A percentile compares a stretch with the other conserved stretches of the same genome.
phyloP scores from a whole-genome alignment of 148 eudicot species.

The Diospyros lotus region DNA sequence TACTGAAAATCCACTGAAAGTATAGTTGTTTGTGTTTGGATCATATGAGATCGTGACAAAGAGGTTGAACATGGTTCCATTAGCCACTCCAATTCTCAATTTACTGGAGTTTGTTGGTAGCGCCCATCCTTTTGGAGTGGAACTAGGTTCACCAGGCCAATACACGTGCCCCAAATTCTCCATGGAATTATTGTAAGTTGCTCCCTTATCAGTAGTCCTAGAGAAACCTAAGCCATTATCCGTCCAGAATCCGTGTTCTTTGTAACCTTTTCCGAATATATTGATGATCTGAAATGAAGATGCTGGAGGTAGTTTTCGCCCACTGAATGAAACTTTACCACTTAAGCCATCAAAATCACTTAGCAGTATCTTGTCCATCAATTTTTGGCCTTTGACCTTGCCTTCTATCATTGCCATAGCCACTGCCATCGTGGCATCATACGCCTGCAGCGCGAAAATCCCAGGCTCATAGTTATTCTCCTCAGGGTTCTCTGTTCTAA shows the following conservation, averaged over 20 bases:
- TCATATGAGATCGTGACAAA: background rate
- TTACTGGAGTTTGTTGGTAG: background rate
- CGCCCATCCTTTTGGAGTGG: conserved; percentile 5
- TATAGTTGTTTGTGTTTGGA: background rate
- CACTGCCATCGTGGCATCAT: background rate
- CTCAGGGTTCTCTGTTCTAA: background rate
- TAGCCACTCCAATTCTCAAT: conserved; percentile 10
- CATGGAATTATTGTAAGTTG: background rate
- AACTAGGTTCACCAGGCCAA: background rate
- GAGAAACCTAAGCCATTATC: background rate
- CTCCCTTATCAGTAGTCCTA: background rate
- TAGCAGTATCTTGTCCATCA: background rate
- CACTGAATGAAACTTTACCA: background rate
- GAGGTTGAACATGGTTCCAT: background rate
- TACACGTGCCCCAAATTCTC: background rate
- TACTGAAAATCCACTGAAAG: conserved; percentile 9
- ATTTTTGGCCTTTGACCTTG: background rate
- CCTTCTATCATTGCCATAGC: background rate
- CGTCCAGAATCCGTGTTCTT: background rate
- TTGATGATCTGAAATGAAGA: background rate
- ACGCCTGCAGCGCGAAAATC: background rate
- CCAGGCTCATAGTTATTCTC: conserved; percentile 1
- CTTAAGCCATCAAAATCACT: conserved; percentile 3
- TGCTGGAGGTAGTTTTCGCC: background rate
- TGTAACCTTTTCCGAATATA: background rate